Percentiles rank a stretch among this genome's conserved stretches.
These are phyloP conservation scores for Aspergillus udagawae DNA, from an alignment of 2,329 filamentous ascomycete species.

Conservation along the genomic window DNA sequence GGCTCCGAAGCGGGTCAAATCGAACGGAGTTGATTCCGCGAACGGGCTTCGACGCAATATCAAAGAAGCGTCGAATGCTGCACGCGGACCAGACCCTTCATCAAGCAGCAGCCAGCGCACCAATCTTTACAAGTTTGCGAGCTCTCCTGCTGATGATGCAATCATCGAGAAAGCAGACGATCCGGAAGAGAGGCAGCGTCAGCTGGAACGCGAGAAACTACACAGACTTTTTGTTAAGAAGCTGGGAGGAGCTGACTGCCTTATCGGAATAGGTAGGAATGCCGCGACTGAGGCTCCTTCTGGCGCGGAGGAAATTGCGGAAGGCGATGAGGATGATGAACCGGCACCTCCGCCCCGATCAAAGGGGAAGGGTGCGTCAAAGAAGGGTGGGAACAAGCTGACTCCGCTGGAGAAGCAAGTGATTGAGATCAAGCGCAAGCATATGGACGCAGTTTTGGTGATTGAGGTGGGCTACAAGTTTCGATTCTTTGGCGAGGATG, in stretches of 20 bases:
- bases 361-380: slow-evolving; percentile 50
- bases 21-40: slow-evolving; percentile 17
- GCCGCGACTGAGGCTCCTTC: slow-evolving; percentile 51
- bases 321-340: slow-evolving; percentile 53
- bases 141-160: slow-evolving; percentile 40
- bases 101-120: slow-evolving; percentile 47
- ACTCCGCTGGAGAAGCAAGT: slow-evolving; percentile 94
- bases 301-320: slow-evolving; percentile 57
- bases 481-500: slow-evolving; percentile 94
- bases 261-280: slow-evolving; percentile 62
- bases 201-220: slow-evolving; percentile 63
- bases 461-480: slow-evolving; percentile 98
- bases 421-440: slow-evolving; percentile 86
- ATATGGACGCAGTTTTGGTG: slow-evolving; percentile 84
- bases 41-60: background rate
- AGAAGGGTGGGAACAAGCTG: slow-evolving; percentile 76
- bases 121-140: slow-evolving; percentile 58
- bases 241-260: slow-evolving; percentile 78
- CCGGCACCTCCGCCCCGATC: slow-evolving; percentile 41
- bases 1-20: slow-evolving; percentile 39
- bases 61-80: slow-evolving; percentile 2
- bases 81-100: slow-evolving; percentile 23
- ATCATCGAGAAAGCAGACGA: slow-evolving; percentile 31
- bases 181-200: slow-evolving; percentile 49
- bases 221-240: slow-evolving; percentile 87